Conservation (phyloP, 2,329 filamentous ascomycete species). For the Verticillium dahliae region DNA sequence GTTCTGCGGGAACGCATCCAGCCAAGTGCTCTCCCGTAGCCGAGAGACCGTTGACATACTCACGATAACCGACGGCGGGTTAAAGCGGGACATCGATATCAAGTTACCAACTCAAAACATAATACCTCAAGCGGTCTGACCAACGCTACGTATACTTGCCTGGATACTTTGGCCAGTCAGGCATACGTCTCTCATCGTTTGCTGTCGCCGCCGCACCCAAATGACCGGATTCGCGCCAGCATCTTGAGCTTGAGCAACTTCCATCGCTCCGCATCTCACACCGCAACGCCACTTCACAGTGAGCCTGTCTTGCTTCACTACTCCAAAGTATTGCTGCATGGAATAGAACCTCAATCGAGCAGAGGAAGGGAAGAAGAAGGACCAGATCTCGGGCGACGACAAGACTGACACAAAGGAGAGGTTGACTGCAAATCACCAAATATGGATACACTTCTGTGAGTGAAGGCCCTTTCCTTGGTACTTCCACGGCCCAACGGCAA, state of each 20-base stretch:
- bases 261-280: neutral
- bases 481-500: no score
- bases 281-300: neutral
- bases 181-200: neutral
- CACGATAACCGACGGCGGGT: neutral
- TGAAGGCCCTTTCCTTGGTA: neutral
- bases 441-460: slow-evolving; percentile 25
- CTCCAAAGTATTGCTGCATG: neutral
- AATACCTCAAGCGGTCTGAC: neutral
- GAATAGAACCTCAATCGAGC: neutral
- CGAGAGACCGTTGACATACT: neutral
- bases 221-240: neutral
- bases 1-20: neutral
- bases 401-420: neutral
- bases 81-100: neutral
- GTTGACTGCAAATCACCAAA: neutral
- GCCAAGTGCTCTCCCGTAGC: neutral
- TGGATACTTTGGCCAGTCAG: neutral
- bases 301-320: neutral
- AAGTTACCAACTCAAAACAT: neutral
- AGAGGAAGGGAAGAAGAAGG: neutral
- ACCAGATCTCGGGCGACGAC: neutral
- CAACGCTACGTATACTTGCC: neutral
- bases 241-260: neutral
- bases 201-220: neutral